Evolutionary conservation across 176 grass and related monocot genomes (phyloP), one percentile per base, ranked within the genome.

Genomic region (Eragrostis curvula): DNA sequence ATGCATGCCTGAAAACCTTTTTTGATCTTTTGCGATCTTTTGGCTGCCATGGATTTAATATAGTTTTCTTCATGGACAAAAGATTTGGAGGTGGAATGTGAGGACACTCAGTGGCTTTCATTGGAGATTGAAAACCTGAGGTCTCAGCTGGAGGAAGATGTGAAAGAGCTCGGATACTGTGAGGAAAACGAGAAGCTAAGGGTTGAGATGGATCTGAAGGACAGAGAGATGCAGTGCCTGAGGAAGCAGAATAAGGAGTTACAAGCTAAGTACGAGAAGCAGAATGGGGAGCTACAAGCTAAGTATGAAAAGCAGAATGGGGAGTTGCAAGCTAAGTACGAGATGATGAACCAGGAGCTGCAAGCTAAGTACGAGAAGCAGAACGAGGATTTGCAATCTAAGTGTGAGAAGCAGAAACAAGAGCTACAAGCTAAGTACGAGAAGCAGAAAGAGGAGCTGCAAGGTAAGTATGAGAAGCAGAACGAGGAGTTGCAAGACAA

Each of bases 71-170:
- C 18, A 55, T 8, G 52, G 6, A 21, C 52, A 55, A 0, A 21
- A 55, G 52, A 18, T 8, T 55, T 55, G 52, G 52, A 55, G 52
- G 52, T 55, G 52, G 52, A 55, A 21, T 8, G 6, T 55, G 52
- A 55, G 52, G 52, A 55, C 18, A 2, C 4, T 55, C 17, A 6
- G 6, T 21, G 5, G 5, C 20, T 21, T 55, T 20, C 52, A 21
- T 6, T 21, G 52, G 67, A 71, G 17, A 81, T 6, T 21, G 15
- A 48, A 25, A 71, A 70, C 56, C 67, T 81, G 25, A 72, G 13
- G 79, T 30, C 53, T 50, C 66, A 81, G 50, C 50, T 81, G 36
- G 66, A 51, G 17, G 20, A n/a, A 53, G 72, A 65, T 14, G 12
- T 47, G 1, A 32, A 64, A 9, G 57, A 65, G 23, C 23, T 80